phyloP scores from a whole-genome alignment of 306 rosid genomes.

The Neltuma alba region DNA sequence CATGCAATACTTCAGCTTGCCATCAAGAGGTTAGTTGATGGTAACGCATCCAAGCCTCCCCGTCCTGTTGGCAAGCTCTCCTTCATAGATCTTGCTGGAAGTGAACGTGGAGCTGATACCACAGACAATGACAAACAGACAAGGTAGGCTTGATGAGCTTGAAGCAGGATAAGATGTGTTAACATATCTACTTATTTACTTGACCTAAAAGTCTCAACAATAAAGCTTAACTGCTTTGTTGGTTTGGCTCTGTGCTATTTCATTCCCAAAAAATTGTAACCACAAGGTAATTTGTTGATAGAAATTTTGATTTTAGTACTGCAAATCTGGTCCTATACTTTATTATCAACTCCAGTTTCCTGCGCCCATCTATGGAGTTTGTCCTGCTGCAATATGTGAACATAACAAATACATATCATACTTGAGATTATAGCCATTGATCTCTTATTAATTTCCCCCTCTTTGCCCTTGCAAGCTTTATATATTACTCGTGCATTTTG shows the following conservation, averaged over 20 bases:
- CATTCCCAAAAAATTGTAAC: neutral
- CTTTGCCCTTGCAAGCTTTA: too few species aligned
- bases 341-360: neutral
- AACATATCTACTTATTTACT: neutral
- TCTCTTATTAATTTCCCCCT: too few species aligned
- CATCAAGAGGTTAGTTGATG: conserved; percentile 70
- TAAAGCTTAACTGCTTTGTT: neutral
- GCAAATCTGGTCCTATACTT: neutral
- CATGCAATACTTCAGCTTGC: conserved; percentile 98
- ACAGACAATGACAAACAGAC: conserved; percentile 95
- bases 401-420: neutral
- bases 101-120: conserved; percentile 98
- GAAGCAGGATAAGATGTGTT: conserved; percentile 7
- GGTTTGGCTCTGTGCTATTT: neutral
- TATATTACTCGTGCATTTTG: conserved; percentile 1
- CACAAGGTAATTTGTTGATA: neutral
- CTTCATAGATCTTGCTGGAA: conserved; percentile 95
- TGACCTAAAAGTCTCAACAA: neutral
- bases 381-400: neutral
- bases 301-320: neutral
- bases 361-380: neutral
- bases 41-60: conserved; percentile 82
- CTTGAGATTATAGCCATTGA: neutral
- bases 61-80: conserved; percentile 88
- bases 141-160: conserved; percentile 50